These are phyloP conservation scores for Yamadazyma mexicana DNA, from an alignment of 1,139 yeast species.

Conservation along the genomic window DNA sequence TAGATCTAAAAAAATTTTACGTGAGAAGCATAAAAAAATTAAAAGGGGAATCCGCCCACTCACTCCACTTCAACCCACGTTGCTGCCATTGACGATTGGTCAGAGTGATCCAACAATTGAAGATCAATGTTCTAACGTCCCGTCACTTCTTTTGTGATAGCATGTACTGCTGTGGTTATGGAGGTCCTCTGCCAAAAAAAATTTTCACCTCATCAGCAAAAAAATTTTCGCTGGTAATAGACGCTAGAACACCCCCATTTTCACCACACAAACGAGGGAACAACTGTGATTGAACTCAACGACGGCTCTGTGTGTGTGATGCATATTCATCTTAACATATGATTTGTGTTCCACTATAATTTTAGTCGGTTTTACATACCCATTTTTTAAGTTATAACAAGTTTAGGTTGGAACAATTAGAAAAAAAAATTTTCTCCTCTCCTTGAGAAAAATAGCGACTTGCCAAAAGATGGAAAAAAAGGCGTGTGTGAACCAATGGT, in stretches of 20 bases:
- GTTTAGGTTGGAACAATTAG: constrained; percentile 11
- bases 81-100: too few relatives aligned
- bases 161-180: not conserved
- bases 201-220: constrained; percentile 4
- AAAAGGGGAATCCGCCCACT: constrained; percentile 1
- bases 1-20: not conserved
- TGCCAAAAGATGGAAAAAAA: not conserved
- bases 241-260: not conserved
- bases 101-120: too few relatives aligned
- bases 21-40: not conserved
- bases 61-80: too few relatives aligned
- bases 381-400: constrained; percentile 24
- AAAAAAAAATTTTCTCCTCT: constrained; percentile 15
- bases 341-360: not conserved
- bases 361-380: constrained; percentile 30
- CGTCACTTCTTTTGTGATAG: not conserved
- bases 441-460: constrained; percentile 7
- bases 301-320: too few relatives aligned
- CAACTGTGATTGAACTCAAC: not conserved
- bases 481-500: constrained; percentile 1
- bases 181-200: too few relatives aligned
- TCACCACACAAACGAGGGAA: not conserved
- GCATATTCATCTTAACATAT: too few relatives aligned
- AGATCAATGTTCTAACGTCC: too few relatives aligned
- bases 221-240: not conserved